phyloP scores from a whole-genome alignment of 768 basidiomycete species.

The Lepiota brunneoincarnata region DNA sequence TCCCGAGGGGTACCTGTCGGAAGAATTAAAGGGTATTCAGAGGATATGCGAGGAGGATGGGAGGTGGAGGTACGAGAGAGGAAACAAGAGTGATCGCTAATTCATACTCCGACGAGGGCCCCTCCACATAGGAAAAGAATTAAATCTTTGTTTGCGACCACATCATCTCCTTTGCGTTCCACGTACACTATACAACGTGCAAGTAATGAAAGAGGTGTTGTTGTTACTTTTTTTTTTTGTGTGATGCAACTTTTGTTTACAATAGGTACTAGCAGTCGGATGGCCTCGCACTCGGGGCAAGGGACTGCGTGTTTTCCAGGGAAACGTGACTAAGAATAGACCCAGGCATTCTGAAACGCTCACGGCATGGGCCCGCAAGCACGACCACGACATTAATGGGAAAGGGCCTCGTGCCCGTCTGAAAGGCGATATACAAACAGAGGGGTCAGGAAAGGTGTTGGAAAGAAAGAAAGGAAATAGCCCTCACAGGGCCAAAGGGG shows the following conservation, averaged over 20 bases:
- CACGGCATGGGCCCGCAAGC: neutral
- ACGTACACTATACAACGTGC: neutral
- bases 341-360: neutral
- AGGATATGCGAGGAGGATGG: constrained; percentile 24
- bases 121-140: constrained; percentile 6
- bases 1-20: constrained; percentile 17
- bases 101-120: constrained; percentile 42
- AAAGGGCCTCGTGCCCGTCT: neutral
- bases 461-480: neutral
- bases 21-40: constrained; percentile 17
- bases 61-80: constrained; percentile 36
- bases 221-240: neutral
- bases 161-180: neutral
- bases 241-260: constrained; percentile 7
- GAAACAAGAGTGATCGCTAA: constrained; percentile 30
- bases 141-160: neutral
- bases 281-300: constrained; percentile 6
- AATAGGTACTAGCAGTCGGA: neutral
- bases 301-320: constrained; percentile 7
- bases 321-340: constrained; percentile 13
- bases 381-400: neutral
- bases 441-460: neutral
- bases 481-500: neutral
- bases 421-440: neutral
- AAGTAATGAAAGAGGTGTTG: neutral